Conservation (phyloP, 495 filamentous ascomycete genomes). For the Podospora anserina region DNA sequence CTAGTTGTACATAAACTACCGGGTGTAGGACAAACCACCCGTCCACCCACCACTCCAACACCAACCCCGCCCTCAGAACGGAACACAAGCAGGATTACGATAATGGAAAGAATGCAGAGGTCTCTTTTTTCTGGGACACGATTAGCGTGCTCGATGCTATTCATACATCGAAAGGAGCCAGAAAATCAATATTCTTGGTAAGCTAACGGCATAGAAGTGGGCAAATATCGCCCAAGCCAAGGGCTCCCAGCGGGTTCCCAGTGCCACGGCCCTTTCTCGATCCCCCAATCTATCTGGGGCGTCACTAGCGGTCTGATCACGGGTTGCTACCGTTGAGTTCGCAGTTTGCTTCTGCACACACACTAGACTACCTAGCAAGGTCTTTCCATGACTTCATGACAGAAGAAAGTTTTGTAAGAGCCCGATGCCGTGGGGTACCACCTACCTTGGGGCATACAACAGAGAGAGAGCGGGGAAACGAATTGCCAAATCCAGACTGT, state of each 20-base stretch:
- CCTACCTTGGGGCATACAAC: neutral
- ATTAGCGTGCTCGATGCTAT: neutral
- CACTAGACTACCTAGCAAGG: neutral
- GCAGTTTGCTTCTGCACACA: neutral
- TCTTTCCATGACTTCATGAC: neutral
- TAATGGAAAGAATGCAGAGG: neutral
- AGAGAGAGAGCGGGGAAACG: neutral
- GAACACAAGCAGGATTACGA: neutral
- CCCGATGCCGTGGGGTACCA: neutral
- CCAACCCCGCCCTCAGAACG: neutral
- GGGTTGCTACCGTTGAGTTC: neutral
- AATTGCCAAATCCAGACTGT: neutral
- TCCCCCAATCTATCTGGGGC: slow-evolving; percentile 5
- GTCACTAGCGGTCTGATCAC: slow-evolving; percentile 2
- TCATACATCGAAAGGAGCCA: neutral
- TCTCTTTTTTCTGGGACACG: neutral
- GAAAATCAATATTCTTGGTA: neutral
- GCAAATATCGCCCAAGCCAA: neutral
- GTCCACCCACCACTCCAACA: neutral
- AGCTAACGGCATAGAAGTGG: neutral
- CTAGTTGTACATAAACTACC: neutral
- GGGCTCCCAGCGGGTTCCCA: neutral
- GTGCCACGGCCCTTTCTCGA: neutral
- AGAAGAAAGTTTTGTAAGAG: neutral
- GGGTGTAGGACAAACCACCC: neutral